Evolutionary conservation across 805 yeast species (phyloP), one percentile per base, ranked within the genome.

Genomic region (Ogataea neopini): DNA sequence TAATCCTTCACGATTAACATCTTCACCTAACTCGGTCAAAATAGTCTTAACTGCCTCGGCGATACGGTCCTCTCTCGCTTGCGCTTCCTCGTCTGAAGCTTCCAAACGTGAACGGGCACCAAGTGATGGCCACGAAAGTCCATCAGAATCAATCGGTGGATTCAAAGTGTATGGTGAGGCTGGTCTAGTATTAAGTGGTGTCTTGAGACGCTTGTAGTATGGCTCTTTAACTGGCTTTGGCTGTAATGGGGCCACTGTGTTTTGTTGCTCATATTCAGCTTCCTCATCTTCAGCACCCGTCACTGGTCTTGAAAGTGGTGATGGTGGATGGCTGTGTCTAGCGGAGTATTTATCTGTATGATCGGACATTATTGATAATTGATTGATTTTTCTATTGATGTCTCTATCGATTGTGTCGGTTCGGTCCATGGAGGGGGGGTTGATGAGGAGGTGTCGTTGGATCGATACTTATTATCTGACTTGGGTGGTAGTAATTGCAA

Each of bases 101-200:
- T 84, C 89, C 13, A 88, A 76, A 46, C 98, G 74, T 23, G 64
- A 67, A 47, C 96, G 73, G 6, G 99, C 92, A 7, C 98, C 98
- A 3, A 75, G 59, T 14, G 91, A 82, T 14, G 97, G 98, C 96
- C 97, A 92, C 37, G 96, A 88, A 40, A 92, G 76, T 0, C 97
- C 97, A 67, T 88, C 96, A 37, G 77, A 81, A 61, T 89, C 96
- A 28, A 90, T 84, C 15, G 96, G 94, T 0, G 96, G 91, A 53
- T 81, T 83, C 44, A 86, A 66, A 2, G 95, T 86, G 63, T 83
- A 86, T 17, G 96, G 96, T 4, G 90, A 81, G 0, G 91, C 90
- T 1, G 89, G 88, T 59, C 90, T 74, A 3, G 89, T 83, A 56
- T 78, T 84, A 48, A 85, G 70, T 13, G 91, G 91, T 0, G 90